phyloP scores from a whole-genome alignment of 768 basidiomycete species.

The Termitomyces sp. region DNA sequence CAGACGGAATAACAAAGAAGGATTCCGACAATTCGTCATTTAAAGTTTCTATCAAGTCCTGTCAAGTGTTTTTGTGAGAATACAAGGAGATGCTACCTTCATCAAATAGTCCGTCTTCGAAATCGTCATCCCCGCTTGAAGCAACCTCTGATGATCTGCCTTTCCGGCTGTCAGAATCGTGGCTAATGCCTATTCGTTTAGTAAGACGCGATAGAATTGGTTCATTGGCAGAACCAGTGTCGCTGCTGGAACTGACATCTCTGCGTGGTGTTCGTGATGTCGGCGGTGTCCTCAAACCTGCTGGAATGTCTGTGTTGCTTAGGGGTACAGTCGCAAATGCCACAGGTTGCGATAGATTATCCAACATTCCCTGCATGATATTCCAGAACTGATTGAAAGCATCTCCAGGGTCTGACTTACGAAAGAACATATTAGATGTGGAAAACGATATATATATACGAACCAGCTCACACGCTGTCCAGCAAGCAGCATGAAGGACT shows the following conservation, averaged over 20 bases:
- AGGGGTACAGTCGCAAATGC: constrained; percentile 83
- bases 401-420: constrained; percentile 74
- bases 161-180: constrained; percentile 18
- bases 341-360: constrained; percentile 79
- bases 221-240: constrained; percentile 60
- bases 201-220: constrained; percentile 54
- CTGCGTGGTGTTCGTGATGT: constrained; percentile 26
- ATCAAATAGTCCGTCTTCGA: constrained; percentile 60
- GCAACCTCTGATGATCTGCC: constrained; percentile 10
- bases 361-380: constrained; percentile 81
- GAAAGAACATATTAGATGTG: constrained; percentile 1
- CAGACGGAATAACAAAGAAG: constrained; percentile 69
- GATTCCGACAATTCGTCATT: constrained; percentile 75
- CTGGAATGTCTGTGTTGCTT: constrained; percentile 31
- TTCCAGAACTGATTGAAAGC: constrained; percentile 89
- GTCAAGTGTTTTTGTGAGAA: background rate
- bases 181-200: constrained; percentile 40
- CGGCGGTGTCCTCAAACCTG: constrained; percentile 21
- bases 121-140: constrained; percentile 36
- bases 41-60: constrained; percentile 17
- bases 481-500: constrained; percentile 81
- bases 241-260: constrained; percentile 55
- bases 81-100: constrained; percentile 40
- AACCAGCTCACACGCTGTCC: constrained; percentile 60
- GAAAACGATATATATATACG: constrained; percentile 3